A percentile compares a stretch with the other conserved stretches of the same genome.
These are phyloP conservation scores for Xylariaceae sp. DNA, from an alignment of 2,329 filamentous ascomycete genomes.

Conservation along the genomic window DNA sequence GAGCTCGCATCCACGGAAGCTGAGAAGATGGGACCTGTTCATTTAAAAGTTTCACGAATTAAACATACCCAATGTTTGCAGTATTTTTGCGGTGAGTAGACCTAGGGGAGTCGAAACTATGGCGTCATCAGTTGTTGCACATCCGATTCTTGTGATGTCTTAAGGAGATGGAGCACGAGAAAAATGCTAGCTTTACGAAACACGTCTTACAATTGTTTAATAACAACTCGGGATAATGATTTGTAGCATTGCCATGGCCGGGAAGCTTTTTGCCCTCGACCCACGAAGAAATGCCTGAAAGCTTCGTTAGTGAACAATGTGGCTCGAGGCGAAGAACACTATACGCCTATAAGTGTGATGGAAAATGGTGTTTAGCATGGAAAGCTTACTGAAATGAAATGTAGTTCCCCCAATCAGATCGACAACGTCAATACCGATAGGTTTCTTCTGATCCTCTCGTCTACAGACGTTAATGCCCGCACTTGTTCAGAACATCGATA, in stretches of 20 bases:
- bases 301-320: too few relatives aligned
- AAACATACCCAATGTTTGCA: conserved; percentile 56
- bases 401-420: conserved; percentile 83
- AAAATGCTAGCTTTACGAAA: background rate
- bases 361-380: too few relatives aligned
- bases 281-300: conserved; percentile 52
- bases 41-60: background rate
- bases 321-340: too few relatives aligned
- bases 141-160: background rate
- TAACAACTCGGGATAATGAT: conserved; percentile 84
- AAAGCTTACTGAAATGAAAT: conserved; percentile 69
- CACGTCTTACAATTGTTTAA: conserved; percentile 66
- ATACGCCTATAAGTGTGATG: too few relatives aligned
- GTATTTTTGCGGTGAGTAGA: conserved; percentile 79
- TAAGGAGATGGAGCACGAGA: background rate
- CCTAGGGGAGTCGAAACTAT: conserved; percentile 79
- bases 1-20: too few relatives aligned
- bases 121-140: too few relatives aligned
- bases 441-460: conserved; percentile 84
- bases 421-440: conserved; percentile 76
- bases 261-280: conserved; percentile 82
- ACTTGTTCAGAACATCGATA: background rate
- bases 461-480: background rate
- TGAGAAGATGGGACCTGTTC: too few relatives aligned
- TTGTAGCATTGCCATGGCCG: conserved; percentile 82